Evolutionary conservation across 2,329 filamentous ascomycete genomes (phyloP).

Genomic region (Rutstroemia sp.): DNA sequence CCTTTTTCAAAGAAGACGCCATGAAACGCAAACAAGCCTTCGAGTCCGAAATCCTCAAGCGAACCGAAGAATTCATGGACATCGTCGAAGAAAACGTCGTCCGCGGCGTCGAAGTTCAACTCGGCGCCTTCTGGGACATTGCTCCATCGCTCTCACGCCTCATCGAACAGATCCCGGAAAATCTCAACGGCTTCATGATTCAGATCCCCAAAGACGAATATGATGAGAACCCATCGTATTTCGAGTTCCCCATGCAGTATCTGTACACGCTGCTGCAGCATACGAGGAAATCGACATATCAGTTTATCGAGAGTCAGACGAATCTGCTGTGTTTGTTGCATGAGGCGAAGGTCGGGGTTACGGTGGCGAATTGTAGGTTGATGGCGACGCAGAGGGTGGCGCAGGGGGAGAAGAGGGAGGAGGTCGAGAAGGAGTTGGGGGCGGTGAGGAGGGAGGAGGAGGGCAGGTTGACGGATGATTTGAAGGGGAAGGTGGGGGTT

Average conservation of each 20-base stretch:
- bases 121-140: constrained; percentile 97
- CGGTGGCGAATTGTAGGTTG: constrained; percentile 59
- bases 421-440: constrained; percentile 37
- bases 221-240: constrained; percentile 78
- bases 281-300: constrained; percentile 86
- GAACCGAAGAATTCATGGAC: constrained; percentile 68
- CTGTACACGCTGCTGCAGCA: constrained; percentile 79
- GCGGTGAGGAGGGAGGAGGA: constrained; percentile 61
- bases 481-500: constrained; percentile 88
- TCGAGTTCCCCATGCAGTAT: constrained; percentile 79
- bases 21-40: constrained; percentile 63
- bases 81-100: constrained; percentile 80
- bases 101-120: constrained; percentile 81
- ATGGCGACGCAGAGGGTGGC: constrained; percentile 54
- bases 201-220: constrained; percentile 74
- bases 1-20: constrained; percentile 77
- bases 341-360: constrained; percentile 76
- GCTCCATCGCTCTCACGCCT: constrained; percentile 73
- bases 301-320: constrained; percentile 92
- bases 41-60: constrained; percentile 62
- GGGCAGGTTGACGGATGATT: constrained; percentile 65
- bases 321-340: constrained; percentile 86
- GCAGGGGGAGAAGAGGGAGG: constrained; percentile 33
- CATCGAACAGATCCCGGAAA: constrained; percentile 68
- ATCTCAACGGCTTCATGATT: constrained; percentile 54